Evolutionary conservation across 176 grass and related monocot species (phyloP).

Genomic region (Oryza rufipogon): DNA sequence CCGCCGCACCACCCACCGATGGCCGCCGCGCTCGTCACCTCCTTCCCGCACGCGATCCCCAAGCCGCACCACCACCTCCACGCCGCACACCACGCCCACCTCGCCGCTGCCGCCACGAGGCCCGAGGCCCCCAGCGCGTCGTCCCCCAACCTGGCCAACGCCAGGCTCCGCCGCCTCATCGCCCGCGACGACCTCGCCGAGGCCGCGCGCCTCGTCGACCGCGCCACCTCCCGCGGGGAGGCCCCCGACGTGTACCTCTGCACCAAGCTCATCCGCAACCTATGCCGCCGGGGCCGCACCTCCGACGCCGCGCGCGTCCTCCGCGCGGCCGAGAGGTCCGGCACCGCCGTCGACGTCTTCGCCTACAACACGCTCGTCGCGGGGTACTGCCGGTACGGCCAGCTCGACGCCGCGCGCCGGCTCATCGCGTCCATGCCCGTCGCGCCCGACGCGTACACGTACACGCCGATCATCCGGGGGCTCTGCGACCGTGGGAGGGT

Average conservation of each 20-base stretch:
- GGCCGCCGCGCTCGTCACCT: constrained; percentile 47
- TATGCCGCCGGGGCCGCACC: constrained; percentile 62
- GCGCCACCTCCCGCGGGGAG: constrained; percentile 43
- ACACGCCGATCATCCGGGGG: constrained; percentile 66
- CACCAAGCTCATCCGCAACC: constrained; percentile 69
- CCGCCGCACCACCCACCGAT: constrained; percentile 44
- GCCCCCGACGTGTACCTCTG: constrained; percentile 63
- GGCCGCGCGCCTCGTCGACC: constrained; percentile 51
- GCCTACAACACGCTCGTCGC: constrained; percentile 65
- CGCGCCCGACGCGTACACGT: constrained; percentile 65
- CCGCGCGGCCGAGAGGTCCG: constrained; percentile 47
- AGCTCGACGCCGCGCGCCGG: constrained; percentile 47
- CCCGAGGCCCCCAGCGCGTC: constrained; percentile 39
- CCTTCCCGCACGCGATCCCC: constrained; percentile 36
- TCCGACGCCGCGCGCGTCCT: constrained; percentile 61
- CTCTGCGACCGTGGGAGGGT: constrained; percentile 63
- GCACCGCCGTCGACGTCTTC: constrained; percentile 50
- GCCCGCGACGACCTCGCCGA: constrained; percentile 56
- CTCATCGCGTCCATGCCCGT: constrained; percentile 58
- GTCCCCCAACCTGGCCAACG: constrained; percentile 23
- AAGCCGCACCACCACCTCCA: constrained; percentile 25
- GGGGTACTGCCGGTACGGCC: constrained; percentile 51
- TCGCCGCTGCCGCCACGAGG: constrained; percentile 33
- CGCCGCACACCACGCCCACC: not conserved
- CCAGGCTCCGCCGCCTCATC: constrained; percentile 58